Evolutionary conservation across 208 protist genomes (phyloP).

Genomic region (Leishmania amazonensis): DNA sequence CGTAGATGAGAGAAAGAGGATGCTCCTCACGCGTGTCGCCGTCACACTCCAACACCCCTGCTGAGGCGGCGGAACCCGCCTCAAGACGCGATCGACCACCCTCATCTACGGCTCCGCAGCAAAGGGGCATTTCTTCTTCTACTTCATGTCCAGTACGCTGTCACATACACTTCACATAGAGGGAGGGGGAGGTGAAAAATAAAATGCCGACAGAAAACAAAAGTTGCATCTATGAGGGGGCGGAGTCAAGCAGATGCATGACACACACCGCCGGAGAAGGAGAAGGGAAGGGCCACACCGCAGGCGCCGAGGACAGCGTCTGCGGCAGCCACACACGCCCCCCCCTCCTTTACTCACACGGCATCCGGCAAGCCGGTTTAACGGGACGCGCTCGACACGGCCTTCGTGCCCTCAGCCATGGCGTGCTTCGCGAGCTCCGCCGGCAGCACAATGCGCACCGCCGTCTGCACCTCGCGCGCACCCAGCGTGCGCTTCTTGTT

Average conservation of each 20-base stretch:
- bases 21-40: not conserved
- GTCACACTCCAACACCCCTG: not conserved
- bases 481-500: too few species aligned
- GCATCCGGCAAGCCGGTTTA: not conserved
- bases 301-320: not conserved
- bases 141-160: not conserved
- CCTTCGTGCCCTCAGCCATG: too few species aligned
- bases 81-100: not conserved
- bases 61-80: too few species aligned
- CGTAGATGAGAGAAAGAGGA: not conserved
- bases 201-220: not conserved
- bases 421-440: too few species aligned
- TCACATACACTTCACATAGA: constrained; percentile 3
- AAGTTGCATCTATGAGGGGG: constrained; percentile 2
- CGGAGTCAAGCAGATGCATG: not conserved
- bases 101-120: not conserved
- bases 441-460: too few species aligned
- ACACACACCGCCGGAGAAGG: not conserved
- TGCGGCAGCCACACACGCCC: not conserved
- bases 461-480: too few species aligned
- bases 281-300: not conserved
- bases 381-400: too few species aligned
- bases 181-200: not conserved
- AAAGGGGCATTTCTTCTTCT: not conserved
- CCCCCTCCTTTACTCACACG: not conserved